phyloP scores from a whole-genome alignment of 176 grass and related monocot species.

The Thalia dealbata region DNA sequence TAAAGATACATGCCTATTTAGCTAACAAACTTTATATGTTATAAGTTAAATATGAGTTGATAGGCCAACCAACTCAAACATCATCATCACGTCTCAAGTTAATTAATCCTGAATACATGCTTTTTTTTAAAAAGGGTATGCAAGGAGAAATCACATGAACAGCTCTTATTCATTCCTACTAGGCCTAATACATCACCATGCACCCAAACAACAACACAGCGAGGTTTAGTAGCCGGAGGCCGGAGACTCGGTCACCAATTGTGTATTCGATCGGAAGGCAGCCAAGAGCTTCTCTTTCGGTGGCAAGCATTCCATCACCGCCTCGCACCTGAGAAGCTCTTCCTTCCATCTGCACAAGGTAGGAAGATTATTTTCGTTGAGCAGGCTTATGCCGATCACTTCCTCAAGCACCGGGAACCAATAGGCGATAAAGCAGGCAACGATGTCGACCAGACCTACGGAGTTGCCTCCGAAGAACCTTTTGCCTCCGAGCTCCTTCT shows the following conservation, averaged over 20 bases:
- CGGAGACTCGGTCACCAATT: background rate
- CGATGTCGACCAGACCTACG: conserved; percentile 34
- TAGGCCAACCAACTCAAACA: no score
- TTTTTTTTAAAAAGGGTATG: no score
- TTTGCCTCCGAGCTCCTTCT: conserved; percentile 28
- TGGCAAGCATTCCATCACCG: conserved; percentile 23
- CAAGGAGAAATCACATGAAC: no score
- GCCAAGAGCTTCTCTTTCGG: conserved; percentile 10
- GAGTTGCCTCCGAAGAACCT: conserved; percentile 43
- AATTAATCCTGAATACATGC: no score
- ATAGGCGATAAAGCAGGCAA: background rate
- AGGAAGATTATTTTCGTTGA: conserved; percentile 22
- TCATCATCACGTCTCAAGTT: no score
- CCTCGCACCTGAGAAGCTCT: conserved; percentile 12
- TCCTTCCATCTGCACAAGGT: conserved; percentile 21
- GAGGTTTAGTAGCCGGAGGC: no score
- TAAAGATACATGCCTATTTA: no score
- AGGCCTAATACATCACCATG: no score
- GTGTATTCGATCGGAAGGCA: conserved; percentile 4
- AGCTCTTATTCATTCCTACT: no score
- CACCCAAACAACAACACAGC: no score
- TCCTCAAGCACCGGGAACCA: conserved; percentile 37
- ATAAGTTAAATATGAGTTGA: no score
- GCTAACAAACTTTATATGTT: no score
- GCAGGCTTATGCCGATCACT: conserved; percentile 21